Conservation (phyloP, 2,329 filamentous ascomycete species). For the Trichophyton simii region DNA sequence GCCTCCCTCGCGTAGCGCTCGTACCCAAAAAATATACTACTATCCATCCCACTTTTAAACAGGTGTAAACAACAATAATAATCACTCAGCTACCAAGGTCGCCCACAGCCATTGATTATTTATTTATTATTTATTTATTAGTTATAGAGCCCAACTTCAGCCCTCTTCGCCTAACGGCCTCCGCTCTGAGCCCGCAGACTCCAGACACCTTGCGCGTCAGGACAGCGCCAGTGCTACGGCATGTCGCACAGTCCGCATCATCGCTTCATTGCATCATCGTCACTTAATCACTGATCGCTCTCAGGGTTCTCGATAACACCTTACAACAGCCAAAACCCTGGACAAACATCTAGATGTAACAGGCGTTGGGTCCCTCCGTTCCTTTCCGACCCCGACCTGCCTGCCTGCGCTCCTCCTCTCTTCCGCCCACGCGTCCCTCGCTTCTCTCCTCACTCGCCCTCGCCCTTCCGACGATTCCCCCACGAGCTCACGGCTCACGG, state of each 20-base stretch:
- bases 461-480: too few species aligned
- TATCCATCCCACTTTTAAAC: too few species aligned
- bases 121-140: background rate
- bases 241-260: background rate
- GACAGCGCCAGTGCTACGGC: background rate
- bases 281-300: too few species aligned
- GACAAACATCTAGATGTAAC: background rate
- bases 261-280: too few species aligned
- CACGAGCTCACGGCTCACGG: too few species aligned
- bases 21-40: background rate
- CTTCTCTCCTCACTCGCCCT: background rate
- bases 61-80: too few species aligned
- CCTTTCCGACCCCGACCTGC: background rate
- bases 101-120: too few species aligned
- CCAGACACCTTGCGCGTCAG: background rate
- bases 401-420: background rate
- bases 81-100: background rate
- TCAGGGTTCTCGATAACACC: too few species aligned
- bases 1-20: background rate
- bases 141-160: background rate
- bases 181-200: background rate
- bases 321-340: too few species aligned
- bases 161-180: background rate
- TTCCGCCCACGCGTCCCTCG: background rate
- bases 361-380: background rate